Conservation (phyloP, 139 green algal genomes). For the Edaphochlamys debaryana region DNA sequence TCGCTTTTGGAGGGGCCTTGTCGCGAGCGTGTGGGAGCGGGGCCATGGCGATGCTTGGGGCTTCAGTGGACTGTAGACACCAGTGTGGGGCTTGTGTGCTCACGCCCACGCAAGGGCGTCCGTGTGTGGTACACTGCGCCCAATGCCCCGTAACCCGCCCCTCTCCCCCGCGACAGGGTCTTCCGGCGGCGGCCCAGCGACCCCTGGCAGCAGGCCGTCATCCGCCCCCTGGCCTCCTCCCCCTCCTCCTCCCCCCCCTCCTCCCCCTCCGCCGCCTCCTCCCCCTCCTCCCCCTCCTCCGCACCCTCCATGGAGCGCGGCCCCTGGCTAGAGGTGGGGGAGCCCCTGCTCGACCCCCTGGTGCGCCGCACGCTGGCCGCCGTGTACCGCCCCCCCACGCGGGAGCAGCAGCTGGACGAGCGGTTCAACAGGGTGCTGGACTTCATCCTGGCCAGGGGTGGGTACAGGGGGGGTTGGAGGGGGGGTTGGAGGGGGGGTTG, state of each 20-base stretch:
- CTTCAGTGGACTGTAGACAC: no score
- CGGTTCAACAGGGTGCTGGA: slow-evolving; percentile 55
- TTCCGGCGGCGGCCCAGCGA: slow-evolving; percentile 15
- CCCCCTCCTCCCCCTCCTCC: not conserved
- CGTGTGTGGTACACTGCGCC: no score
- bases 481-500: not conserved
- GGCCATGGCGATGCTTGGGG: no score
- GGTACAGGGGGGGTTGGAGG: not conserved
- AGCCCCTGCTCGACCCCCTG: slow-evolving; percentile 70
- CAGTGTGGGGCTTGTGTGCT: no score
- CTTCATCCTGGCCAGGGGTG: slow-evolving; percentile 48
- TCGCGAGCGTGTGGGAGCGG: no score
- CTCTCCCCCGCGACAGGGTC: slow-evolving; percentile 24
- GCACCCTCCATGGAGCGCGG: slow-evolving; percentile 18
- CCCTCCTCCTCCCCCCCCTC: not conserved
- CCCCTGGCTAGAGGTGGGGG: slow-evolving; percentile 59
- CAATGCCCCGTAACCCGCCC: no score
- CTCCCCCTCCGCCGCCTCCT: not conserved
- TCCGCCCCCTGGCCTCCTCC: not conserved
- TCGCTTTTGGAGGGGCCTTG: no score
- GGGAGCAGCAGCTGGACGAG: slow-evolving; percentile 47
- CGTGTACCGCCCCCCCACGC: slow-evolving; percentile 25
- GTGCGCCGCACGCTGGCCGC: slow-evolving; percentile 45
- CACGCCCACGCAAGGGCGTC: no score
- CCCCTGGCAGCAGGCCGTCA: slow-evolving; percentile 55